Evolutionary conservation across 202 grass and related monocot genomes (phyloP), one percentile per base, ranked within the genome.

Genomic region (Digitaria exilis): DNA sequence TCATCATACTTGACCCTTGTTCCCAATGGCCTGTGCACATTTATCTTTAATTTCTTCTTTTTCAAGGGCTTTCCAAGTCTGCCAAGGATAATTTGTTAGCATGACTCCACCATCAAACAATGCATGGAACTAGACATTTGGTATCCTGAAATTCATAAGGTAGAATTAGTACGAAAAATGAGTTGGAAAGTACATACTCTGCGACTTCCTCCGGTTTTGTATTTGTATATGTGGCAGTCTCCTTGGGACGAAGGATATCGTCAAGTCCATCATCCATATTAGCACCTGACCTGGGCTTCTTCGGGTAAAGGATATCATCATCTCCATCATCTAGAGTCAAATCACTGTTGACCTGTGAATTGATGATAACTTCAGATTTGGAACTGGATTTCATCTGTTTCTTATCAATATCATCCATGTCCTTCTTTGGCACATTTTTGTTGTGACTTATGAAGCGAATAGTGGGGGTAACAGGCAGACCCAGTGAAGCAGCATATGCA

Each of bases 11-110:
- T 98, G 51, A 98, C 85, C 83, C 92, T 95, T 41, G 87, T 93
- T 81, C 96, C 92, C 31, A 87, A 28, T 68, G 92, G 96, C 80
- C 91, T 93, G 39, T 93, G 82, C 39, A 94, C 35, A 44, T 98
- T 98, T 86, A 98, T 98, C 85, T 98, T 98, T 80, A 98, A 70
- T 62, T 93, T 95, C 84, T 95, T 98, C 77, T 90, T 98, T 82
- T 93, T 98, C 21, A 65, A 76, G 37, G 92, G 65, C 71, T 81
- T 83, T 69, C 70, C 69, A 26, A 89, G 76, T 77, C 92, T 98
- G 71, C 59, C 13, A 85, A 80, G 64, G 54, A 88, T 28, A 37
- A 55, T 28, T 78, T 8, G 28, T 73, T 81, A 80, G 50, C 50
- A 73, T 82, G 50, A 73, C 41, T 64, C 12, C 19, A 25, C 39